A percentile compares a stretch with the other conserved stretches of the same genome.
Evolutionary conservation across 1,284 basidiomycete species (phyloP).

Genomic region (Vanrija sp.): DNA sequence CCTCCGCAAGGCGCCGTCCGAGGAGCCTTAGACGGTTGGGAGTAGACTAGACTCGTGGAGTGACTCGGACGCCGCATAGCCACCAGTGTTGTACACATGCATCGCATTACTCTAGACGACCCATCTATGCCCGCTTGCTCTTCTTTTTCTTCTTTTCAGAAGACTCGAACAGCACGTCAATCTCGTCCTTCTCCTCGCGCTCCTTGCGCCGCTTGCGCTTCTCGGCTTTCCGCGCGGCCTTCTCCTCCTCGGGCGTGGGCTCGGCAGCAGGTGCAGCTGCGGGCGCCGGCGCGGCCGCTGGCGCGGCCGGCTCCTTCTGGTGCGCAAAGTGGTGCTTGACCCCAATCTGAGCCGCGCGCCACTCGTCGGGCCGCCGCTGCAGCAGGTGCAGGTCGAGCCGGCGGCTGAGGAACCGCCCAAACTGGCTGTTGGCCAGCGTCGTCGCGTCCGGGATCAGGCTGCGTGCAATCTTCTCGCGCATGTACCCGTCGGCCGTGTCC

Average conservation of each 20-base stretch:
- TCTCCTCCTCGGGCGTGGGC: neutral
- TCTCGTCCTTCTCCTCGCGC: constrained; percentile 30
- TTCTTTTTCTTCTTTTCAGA: constrained; percentile 28
- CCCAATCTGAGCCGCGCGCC: constrained; percentile 60
- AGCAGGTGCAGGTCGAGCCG: constrained; percentile 75
- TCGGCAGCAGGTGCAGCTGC: constrained; percentile 3
- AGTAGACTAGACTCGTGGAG: too few relatives aligned
- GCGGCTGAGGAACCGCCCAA: constrained; percentile 78
- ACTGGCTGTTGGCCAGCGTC: constrained; percentile 67
- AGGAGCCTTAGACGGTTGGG: constrained; percentile 56
- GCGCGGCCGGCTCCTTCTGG: constrained; percentile 26
- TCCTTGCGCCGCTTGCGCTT: constrained; percentile 13
- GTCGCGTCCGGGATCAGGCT: constrained; percentile 68
- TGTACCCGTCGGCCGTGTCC: constrained; percentile 79
- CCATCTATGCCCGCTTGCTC: constrained; percentile 5
- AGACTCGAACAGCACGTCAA: constrained; percentile 30
- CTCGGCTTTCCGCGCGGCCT: neutral
- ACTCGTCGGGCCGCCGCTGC: constrained; percentile 71
- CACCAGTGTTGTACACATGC: constrained; percentile 11
- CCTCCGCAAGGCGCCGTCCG: constrained; percentile 73
- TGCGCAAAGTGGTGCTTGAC: constrained; percentile 48
- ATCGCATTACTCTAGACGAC: constrained; percentile 11
- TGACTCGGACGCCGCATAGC: too few relatives aligned
- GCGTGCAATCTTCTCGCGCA: constrained; percentile 86
- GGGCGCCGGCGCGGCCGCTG: neutral